Conservation (phyloP, 202 grass and related monocot species). For the Carex sylvatica region DNA sequence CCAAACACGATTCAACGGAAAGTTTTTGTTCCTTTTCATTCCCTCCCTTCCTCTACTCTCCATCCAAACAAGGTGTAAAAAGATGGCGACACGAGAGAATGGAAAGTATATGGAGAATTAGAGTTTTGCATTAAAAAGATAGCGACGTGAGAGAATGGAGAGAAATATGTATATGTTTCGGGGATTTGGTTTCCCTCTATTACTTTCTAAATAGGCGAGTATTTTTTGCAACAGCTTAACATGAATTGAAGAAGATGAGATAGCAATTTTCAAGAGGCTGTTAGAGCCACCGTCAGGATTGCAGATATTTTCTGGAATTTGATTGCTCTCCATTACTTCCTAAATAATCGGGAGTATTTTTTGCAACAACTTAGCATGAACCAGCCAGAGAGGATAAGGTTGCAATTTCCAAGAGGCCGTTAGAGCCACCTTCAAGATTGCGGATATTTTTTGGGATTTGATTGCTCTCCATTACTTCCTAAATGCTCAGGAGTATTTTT, state of each 20-base stretch:
- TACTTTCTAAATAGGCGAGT: not conserved
- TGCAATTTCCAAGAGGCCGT: not conserved
- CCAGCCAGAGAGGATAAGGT: not conserved
- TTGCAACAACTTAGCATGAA: not conserved
- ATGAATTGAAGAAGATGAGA: not conserved
- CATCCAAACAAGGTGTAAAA: too few relatives aligned
- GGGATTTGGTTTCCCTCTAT: not conserved
- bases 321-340: not conserved
- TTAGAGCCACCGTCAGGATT: not conserved
- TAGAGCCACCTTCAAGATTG: not conserved
- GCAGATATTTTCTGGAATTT: too few relatives aligned
- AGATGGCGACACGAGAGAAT: not conserved
- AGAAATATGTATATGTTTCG: not conserved
- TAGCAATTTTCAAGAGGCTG: not conserved
- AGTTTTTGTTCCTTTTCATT: too few relatives aligned
- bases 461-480: not conserved
- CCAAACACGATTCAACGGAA: too few relatives aligned
- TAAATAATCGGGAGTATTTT: too few relatives aligned
- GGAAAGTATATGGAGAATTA: too few relatives aligned
- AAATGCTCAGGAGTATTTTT: too few relatives aligned
- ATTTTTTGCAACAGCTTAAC: not conserved
- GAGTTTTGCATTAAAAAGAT: not conserved
- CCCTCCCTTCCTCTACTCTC: too few relatives aligned
- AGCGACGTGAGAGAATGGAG: not conserved
- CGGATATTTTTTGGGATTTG: too few relatives aligned